Base-by-base conservation (phyloP, 2,329 filamentous ascomycete species). In the Diaporthe ilicicola region DNA sequence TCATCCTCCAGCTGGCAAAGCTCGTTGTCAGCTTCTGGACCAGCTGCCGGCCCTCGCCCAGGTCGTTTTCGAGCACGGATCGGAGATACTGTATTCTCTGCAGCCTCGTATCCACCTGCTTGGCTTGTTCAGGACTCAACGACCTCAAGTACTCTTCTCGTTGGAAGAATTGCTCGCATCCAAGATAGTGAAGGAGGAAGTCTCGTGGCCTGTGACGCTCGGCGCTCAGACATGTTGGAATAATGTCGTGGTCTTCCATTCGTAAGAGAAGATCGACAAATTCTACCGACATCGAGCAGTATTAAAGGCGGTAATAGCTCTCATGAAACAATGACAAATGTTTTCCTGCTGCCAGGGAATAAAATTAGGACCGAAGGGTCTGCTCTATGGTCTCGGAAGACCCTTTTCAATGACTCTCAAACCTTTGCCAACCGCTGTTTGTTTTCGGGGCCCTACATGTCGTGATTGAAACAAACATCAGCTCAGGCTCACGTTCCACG, bases 111-210 rank as follows among this genome's bases (percentile, higher is more conserved):
- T 72, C 22, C 39, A 72, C 37, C 42, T 72, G 68, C 19, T 29
- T 70, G 2, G 44, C 48, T 17, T 72, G 71, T 4, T 54, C 64
- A 13, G n/a, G 6, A 42, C 61, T 59, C 9, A 72, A 37, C 9
- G 71, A 72, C 0, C 19, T 37, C 19, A 71, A 17, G 13, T 72
- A 72, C 3, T 71, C 68, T 53, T 72, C 71, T 15, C 71, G 68
- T 7, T 72, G 71, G 55, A 72, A 72, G n/a, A 70, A 72, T 15
- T 72, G 71, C 24, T 72, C 71, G 51, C 71, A 72, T 39, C 71
- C 71, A 5, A 72, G n/a, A n/a, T 72, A 72, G 22, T 72, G 71
- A 17, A 72, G 71, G 1, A 72, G 54, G 10, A 71, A 72, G 2
- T 72, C 69, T n/a, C 64, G 64, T 2, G 71, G 71, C 37, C 67